Evolutionary conservation across 306 rosid genomes (phyloP), one percentile per base, ranked within the genome.

Genomic region (Comarum palustre): DNA sequence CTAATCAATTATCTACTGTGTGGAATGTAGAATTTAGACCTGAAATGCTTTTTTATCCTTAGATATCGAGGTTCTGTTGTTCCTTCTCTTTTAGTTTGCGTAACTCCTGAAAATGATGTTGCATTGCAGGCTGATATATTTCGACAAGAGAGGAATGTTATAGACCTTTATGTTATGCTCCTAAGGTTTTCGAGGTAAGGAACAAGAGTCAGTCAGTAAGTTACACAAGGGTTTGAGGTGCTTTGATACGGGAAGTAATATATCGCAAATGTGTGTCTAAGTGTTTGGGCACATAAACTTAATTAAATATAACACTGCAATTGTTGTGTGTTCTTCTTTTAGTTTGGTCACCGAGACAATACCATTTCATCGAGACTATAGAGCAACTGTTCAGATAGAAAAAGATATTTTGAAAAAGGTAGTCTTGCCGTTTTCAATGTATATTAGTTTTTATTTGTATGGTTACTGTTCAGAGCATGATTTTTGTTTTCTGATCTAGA

Each of bases 121-220:
- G 22, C 38, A 46, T 90, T 83, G 75, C 84, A 94, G 98, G 98
- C 96, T 68, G 88, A 87, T 82, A 91, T 91, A 82, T 94, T 94
- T 84, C 97, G 97, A 32, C 77, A 79, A 8, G 98, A 94, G 89
- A 89, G 75, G 82, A 94, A 89, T 85, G 81, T 86, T 61, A 83
- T 94, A 64, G 97, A 94, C 82, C 89, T 94, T 55, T 94, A 94
- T 72, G 87, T 89, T 60, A 91, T 94, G 97, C 96, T 94, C 69
- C 86, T 94, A 74, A 84, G 98, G 73, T 94, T 83, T 84, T 94
- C 98, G 68, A 88, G 98, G 98, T 94, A 88, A 41, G 82, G 45
- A 68, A 66, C 47, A 16, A 68, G 57, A 54, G 64, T 10, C 32
- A 45, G 54, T 61, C 74, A 8, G 54, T 51, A 38, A 70, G 55